Evolutionary conservation across 1,284 basidiomycete species (phyloP).

Genomic region (Kwoniella shivajii): DNA sequence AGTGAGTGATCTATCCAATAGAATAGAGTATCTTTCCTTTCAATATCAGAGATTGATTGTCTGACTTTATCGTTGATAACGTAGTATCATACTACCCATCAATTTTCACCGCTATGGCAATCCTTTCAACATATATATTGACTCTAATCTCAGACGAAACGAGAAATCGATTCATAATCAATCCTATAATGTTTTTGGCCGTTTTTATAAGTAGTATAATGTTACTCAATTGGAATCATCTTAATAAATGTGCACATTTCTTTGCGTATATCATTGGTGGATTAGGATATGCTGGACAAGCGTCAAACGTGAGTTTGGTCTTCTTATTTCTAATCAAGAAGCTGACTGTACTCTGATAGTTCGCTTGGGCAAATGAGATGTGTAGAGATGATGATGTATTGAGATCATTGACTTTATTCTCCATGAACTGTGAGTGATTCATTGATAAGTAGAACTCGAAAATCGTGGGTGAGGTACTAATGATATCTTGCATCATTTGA

Average conservation of each 20-base stretch:
- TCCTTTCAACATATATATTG: conserved; percentile 40
- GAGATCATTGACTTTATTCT: conserved; percentile 41
- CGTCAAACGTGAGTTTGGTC: conserved; percentile 33
- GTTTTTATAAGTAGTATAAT: conserved; percentile 39
- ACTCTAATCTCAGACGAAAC: conserved; percentile 41
- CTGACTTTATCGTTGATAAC: conserved; percentile 2
- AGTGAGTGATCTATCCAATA: conserved; percentile 9
- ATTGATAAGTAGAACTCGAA: not conserved
- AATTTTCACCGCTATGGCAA: conserved; percentile 38
- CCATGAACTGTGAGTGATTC: conserved; percentile 34
- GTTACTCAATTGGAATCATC: conserved; percentile 42
- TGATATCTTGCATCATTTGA: not conserved
- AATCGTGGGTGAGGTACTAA: not conserved
- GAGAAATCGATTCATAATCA: conserved; percentile 46
- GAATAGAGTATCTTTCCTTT: too few species aligned
- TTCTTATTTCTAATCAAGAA: not conserved
- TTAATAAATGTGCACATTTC: conserved; percentile 30
- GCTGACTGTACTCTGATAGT: conserved; percentile 12
- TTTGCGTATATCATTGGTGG: conserved; percentile 46
- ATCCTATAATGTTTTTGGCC: conserved; percentile 43
- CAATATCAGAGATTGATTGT: too few species aligned
- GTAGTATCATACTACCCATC: conserved; percentile 43
- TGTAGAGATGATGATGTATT: conserved; percentile 48
- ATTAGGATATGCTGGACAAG: conserved; percentile 47
- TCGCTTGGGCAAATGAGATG: conserved; percentile 48